Percentiles rank a stretch among this genome's conserved stretches.
Evolutionary conservation across 2,329 filamentous ascomycete species (phyloP).

Genomic region (Kalaharituber pfeilii): DNA sequence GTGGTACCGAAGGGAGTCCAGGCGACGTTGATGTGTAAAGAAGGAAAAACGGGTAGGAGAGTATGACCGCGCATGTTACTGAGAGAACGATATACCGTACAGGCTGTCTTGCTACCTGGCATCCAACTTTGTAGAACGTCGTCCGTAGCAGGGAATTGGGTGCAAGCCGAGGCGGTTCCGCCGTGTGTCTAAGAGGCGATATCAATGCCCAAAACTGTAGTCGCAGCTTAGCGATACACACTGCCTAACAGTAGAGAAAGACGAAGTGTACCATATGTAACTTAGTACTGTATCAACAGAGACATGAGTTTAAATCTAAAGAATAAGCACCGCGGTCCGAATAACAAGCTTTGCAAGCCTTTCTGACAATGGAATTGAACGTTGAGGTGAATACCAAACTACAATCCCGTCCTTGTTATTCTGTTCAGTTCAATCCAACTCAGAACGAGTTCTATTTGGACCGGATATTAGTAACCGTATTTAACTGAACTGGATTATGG

Average conservation of each 20-base stretch:
- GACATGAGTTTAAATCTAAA: not conserved
- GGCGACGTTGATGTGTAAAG: constrained; percentile 41
- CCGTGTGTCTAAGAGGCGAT: constrained; percentile 19
- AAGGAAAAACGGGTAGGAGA: constrained; percentile 60
- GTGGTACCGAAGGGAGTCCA: constrained; percentile 35
- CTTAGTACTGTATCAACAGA: not conserved
- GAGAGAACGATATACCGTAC: constrained; percentile 56
- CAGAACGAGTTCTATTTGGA: too few species aligned
- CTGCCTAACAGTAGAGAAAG: not conserved
- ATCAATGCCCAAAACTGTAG: constrained; percentile 20
- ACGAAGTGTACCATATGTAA: not conserved
- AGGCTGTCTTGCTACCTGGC: constrained; percentile 49
- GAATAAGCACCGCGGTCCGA: not conserved
- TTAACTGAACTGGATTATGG: too few species aligned
- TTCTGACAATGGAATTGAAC: not conserved
- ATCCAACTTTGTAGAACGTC: constrained; percentile 33
- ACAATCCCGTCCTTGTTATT: too few species aligned
- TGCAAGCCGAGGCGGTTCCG: constrained; percentile 19
- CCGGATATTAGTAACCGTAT: too few species aligned
- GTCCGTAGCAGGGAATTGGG: constrained; percentile 14
- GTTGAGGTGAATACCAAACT: too few species aligned
- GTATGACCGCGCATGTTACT: constrained; percentile 49
- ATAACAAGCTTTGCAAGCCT: not conserved
- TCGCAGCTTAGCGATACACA: not conserved
- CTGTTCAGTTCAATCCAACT: too few species aligned